A percentile compares a stretch with the other conserved stretches of the same genome.
These are phyloP conservation scores for Calonectria multiphialidica DNA, from an alignment of 2,329 filamentous ascomycete genomes.

Conservation along the genomic window DNA sequence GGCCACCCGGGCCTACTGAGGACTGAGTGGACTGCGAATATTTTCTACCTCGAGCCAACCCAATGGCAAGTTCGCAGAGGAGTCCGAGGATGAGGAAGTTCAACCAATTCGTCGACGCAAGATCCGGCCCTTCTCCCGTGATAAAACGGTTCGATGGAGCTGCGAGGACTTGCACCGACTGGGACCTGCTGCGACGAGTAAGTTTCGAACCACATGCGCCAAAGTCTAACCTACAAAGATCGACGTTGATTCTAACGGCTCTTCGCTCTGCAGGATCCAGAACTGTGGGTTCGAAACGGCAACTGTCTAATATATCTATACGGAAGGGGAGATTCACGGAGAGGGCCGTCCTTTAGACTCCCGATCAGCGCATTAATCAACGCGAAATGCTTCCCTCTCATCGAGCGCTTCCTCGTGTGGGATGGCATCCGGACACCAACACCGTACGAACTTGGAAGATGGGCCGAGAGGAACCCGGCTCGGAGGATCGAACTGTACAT, in stretches of 20 bases:
- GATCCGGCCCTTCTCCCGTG: conserved; percentile 29
- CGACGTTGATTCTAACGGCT: not conserved
- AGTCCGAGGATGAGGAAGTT: conserved; percentile 34
- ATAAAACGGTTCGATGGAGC: conserved; percentile 66
- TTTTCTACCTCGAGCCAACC: not conserved
- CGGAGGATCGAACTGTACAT: conserved; percentile 73
- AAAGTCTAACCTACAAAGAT: not conserved
- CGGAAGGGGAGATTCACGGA: conserved; percentile 71
- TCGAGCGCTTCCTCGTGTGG: conserved; percentile 63
- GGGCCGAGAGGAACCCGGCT: conserved; percentile 46
- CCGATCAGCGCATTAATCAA: conserved; percentile 69
- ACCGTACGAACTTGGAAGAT: conserved; percentile 46
- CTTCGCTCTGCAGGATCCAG: conserved; percentile 68
- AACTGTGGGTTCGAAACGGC: conserved; percentile 76
- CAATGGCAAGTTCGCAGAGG: conserved; percentile 29
- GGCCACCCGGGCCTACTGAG: not conserved
- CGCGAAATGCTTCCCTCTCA: conserved; percentile 70
- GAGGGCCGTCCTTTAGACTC: conserved; percentile 77
- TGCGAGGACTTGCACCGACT: conserved; percentile 55
- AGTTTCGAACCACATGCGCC: conserved; percentile 35
- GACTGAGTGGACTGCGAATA: not conserved
- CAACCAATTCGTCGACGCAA: conserved; percentile 46
- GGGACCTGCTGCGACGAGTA: conserved; percentile 63
- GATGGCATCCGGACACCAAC: conserved; percentile 42
- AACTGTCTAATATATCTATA: conserved; percentile 80